Evolutionary conservation across 805 yeast genomes (phyloP).

Genomic region (Candida piceae): DNA sequence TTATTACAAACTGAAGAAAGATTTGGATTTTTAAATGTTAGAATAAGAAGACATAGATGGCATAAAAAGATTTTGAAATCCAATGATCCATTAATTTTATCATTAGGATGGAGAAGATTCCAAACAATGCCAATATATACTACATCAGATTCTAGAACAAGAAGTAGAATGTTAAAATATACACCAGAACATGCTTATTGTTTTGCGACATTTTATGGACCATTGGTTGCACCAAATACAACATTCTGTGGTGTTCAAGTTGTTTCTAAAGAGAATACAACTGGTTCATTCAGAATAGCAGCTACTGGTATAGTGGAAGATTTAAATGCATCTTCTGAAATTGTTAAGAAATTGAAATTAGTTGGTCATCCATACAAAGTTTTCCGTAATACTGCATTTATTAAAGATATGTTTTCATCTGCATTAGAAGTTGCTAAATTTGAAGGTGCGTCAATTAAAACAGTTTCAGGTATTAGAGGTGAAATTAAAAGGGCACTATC

Average conservation of each 20-base stretch:
- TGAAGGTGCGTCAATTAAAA: conserved; percentile 95
- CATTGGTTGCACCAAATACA: conserved; percentile 94
- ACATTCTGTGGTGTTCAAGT: conserved; percentile 94
- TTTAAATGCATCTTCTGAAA: conserved; percentile 82
- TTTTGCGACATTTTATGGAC: conserved; percentile 94
- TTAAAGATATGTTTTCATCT: conserved; percentile 92
- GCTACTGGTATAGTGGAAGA: conserved; percentile 97
- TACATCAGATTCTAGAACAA: conserved; percentile 93
- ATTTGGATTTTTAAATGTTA: conserved; percentile 87
- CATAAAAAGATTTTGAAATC: conserved; percentile 93
- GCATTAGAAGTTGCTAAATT: conserved; percentile 94
- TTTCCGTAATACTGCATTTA: conserved; percentile 93
- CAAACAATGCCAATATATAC: conserved; percentile 95
- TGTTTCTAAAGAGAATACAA: conserved; percentile 77
- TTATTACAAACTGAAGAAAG: conserved; percentile 84
- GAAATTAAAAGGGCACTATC: conserved; percentile 93
- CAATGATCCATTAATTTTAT: conserved; percentile 89
- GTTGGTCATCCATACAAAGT: conserved; percentile 94
- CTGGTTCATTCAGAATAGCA: conserved; percentile 88
- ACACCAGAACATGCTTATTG: conserved; percentile 98
- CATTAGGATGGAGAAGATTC: conserved; percentile 97
- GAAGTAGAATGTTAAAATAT: conserved; percentile 96
- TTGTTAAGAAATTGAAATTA: conserved; percentile 90
- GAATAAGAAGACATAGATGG: conserved; percentile 98
- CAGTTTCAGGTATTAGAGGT: conserved; percentile 96